These are phyloP conservation scores for Suhomyces kilbournensis DNA, from an alignment of 805 yeast species.

Conservation along the genomic window DNA sequence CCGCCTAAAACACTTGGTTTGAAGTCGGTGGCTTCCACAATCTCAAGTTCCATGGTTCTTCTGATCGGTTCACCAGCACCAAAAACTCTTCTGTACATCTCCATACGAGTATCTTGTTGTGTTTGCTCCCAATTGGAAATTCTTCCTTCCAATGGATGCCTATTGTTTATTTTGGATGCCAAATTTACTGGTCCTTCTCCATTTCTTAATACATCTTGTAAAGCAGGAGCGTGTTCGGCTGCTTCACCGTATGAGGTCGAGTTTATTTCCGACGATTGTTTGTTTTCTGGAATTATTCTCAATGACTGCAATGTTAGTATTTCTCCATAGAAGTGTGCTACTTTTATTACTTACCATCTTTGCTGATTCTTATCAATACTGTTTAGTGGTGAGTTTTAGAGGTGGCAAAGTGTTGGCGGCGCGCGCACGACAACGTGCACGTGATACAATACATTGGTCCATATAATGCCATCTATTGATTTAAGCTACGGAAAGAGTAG, in stretches of 20 bases:
- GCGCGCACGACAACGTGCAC: slow-evolving; percentile 1
- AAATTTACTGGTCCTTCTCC: slow-evolving; percentile 62
- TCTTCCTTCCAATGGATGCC: slow-evolving; percentile 85
- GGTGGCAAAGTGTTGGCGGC: slow-evolving; percentile 3
- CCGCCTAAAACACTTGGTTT: slow-evolving; percentile 65
- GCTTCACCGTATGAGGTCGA: slow-evolving; percentile 50
- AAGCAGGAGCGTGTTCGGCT: slow-evolving; percentile 65
- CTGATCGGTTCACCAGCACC: slow-evolving; percentile 95
- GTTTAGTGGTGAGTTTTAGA: not conserved
- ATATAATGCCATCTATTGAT: not conserved
- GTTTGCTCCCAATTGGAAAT: slow-evolving; percentile 76
- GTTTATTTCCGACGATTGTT: slow-evolving; percentile 46
- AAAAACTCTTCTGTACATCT: slow-evolving; percentile 74
- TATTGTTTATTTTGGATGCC: slow-evolving; percentile 62
- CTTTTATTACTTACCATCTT: not conserved
- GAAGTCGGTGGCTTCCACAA: slow-evolving; percentile 68
- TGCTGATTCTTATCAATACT: not conserved
- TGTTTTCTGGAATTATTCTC: slow-evolving; percentile 54
- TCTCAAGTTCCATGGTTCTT: slow-evolving; percentile 81
- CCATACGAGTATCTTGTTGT: slow-evolving; percentile 66
- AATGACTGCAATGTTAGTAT: slow-evolving; percentile 35
- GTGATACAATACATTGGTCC: not conserved
- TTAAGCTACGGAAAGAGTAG: not conserved
- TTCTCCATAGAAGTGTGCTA: not conserved
- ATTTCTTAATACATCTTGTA: slow-evolving; percentile 66